Evolutionary conservation across 768 basidiomycete genomes (phyloP), one percentile per base, ranked within the genome.

Genomic region (Mycena polygramma): DNA sequence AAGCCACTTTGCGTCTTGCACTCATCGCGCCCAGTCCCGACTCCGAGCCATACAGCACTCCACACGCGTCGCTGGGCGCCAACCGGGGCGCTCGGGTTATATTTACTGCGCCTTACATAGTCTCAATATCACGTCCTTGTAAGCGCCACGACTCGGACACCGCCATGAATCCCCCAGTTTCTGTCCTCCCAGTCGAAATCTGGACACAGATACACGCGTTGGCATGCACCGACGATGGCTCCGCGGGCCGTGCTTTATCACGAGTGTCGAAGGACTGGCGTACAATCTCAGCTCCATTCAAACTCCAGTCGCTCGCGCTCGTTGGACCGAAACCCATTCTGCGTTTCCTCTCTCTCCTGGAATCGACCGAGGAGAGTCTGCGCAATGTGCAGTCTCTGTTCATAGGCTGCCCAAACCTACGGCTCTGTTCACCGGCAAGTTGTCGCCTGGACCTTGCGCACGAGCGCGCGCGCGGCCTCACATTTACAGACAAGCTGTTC

Each of bases 201-300:
- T 78, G 76, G 68, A 64, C 74, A 3, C 76, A 77, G 43, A 78
- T 81, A n/a, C 76, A 78, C 67, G 55, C 72, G 46, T 63, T 76
- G 14, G 80, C 80, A 10, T 80, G 80, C 63, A 74, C 74, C 1
- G 80, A 79, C 67, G 78, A 77, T 46, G 80, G 79, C 0, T 69
- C 59, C 9, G 75, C 77, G 3, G 79, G 77, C 3, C 79, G 76
- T 45, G 67, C 79, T 3, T 75, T 81, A 39, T 64, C 78, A 2
- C 76, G 74, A 15, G 79, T 79, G 48, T 81, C 80, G 43, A 74
- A 73, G 15, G 77, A 78, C 58, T 70, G 79, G 61, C 77, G 72
- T 41, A 73, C 70, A 0, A 76, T 75, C 60, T 69, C 79, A 15
- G 72, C 63, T 19, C 77, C 79, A 10, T 77, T 73, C 67, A 73